phyloP scores from a whole-genome alignment of 2,329 filamentous ascomycete species.

The Orbilia ellipsospora region DNA sequence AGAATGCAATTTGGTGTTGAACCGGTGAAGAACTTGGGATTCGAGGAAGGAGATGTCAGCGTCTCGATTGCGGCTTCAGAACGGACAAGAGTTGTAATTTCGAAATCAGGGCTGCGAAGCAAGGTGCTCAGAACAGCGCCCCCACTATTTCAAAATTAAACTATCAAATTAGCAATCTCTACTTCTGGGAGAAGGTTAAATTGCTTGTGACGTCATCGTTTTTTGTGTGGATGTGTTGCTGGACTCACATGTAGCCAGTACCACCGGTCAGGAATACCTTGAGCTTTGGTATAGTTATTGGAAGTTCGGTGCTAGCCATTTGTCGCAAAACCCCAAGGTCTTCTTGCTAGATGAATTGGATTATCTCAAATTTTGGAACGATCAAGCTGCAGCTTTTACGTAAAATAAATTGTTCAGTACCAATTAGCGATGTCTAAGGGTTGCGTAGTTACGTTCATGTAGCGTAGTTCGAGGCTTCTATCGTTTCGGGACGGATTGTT shows the following conservation, averaged over 20 bases:
- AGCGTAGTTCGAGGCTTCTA: too few relatives aligned
- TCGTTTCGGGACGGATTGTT: too few relatives aligned
- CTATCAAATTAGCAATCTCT: neutral
- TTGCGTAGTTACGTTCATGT: too few relatives aligned
- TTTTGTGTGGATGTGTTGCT: slow-evolving; percentile 6
- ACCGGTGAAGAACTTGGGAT: slow-evolving; percentile 50
- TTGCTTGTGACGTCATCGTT: slow-evolving; percentile 15
- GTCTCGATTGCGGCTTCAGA: slow-evolving; percentile 43
- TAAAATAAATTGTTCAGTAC: too few relatives aligned
- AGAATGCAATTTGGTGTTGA: slow-evolving; percentile 37
- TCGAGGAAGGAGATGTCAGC: slow-evolving; percentile 38
- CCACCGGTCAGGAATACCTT: slow-evolving; percentile 47
- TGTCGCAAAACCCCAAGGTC: too few relatives aligned
- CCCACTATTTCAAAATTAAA: slow-evolving; percentile 8
- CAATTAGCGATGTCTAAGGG: too few relatives aligned
- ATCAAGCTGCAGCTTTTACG: too few relatives aligned
- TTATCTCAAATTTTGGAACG: too few relatives aligned
- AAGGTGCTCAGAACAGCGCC: slow-evolving; percentile 41
- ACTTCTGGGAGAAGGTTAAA: neutral
- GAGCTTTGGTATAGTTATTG: slow-evolving; percentile 43
- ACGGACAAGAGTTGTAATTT: slow-evolving; percentile 42
- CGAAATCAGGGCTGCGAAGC: slow-evolving; percentile 36
- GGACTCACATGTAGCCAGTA: slow-evolving; percentile 45
- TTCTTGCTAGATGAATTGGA: too few relatives aligned
- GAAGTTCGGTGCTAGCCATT: slow-evolving; percentile 32